Evolutionary conservation across 1,284 basidiomycete genomes (phyloP).

Genomic region (Leccinum cinnamomeum): DNA sequence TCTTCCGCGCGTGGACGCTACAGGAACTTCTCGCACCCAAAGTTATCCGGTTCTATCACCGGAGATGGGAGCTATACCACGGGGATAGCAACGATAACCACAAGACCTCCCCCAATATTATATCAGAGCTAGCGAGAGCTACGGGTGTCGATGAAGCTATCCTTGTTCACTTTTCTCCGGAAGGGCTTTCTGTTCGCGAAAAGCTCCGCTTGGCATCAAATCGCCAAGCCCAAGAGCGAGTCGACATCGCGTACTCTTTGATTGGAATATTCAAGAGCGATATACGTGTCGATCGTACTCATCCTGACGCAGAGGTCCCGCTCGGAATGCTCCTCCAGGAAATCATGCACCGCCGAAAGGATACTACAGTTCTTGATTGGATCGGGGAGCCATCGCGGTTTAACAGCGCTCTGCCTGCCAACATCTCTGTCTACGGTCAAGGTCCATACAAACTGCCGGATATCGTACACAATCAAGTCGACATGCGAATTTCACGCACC

Average conservation of each 20-base stretch:
- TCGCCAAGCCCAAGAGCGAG: slow-evolving; percentile 11
- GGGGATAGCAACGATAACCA: slow-evolving; percentile 7
- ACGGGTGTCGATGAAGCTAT: not conserved
- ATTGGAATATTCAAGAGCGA: slow-evolving; percentile 18
- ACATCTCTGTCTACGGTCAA: slow-evolving; percentile 11
- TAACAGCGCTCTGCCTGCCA: slow-evolving; percentile 14
- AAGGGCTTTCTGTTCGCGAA: slow-evolving; percentile 2
- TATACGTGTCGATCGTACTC: not conserved
- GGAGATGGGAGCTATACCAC: slow-evolving; percentile 7
- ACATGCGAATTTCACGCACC: not conserved
- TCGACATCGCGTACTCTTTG: slow-evolving; percentile 18
- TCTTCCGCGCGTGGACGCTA: slow-evolving; percentile 21
- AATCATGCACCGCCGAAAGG: slow-evolving; percentile 7
- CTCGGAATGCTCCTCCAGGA: slow-evolving; percentile 20
- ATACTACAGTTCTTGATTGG: slow-evolving; percentile 20
- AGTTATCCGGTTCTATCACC: slow-evolving; percentile 15
- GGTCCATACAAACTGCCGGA: not conserved
- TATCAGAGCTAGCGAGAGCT: slow-evolving; percentile 5
- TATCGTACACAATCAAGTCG: not conserved
- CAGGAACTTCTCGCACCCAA: slow-evolving; percentile 19
- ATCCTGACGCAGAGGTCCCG: slow-evolving; percentile 9
- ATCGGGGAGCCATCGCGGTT: slow-evolving; percentile 17
- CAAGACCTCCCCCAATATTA: slow-evolving; percentile 5
- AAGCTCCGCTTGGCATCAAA: slow-evolving; percentile 16
- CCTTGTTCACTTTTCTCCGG: slow-evolving; percentile 9